Conservation (phyloP, 345 rosid genomes). For the Citrus trifoliata region DNA sequence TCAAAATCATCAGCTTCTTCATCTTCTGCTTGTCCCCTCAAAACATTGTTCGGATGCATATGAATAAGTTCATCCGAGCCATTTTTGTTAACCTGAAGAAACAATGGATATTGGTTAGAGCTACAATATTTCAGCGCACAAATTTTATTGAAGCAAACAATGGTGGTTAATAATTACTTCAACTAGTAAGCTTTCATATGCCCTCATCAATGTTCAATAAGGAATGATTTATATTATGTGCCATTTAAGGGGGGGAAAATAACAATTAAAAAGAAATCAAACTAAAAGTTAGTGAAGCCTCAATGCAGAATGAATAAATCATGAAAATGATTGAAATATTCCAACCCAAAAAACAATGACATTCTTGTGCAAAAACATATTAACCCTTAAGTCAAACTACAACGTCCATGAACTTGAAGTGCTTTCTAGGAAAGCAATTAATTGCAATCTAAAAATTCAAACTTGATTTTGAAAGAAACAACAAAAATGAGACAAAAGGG, state of each 20-base stretch:
- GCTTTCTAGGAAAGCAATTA: neutral
- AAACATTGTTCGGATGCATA: neutral
- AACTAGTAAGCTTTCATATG: neutral
- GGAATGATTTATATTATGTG: too few relatives aligned
- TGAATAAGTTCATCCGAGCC: neutral
- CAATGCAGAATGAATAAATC: neutral
- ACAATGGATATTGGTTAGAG: neutral
- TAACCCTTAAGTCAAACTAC: neutral
- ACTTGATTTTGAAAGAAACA: neutral
- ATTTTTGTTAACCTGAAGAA: slow-evolving; percentile 29
- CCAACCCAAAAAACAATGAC: neutral
- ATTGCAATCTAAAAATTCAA: neutral
- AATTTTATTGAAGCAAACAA: neutral
- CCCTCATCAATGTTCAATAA: too few relatives aligned
- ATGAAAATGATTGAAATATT: neutral
- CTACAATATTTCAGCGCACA: neutral
- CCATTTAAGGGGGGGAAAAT: too few relatives aligned
- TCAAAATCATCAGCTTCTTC: slow-evolving; percentile 28
- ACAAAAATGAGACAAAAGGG: neutral
- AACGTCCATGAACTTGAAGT: neutral
- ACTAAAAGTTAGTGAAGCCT: too few relatives aligned
- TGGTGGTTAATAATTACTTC: neutral
- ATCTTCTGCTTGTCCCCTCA: slow-evolving; percentile 1
- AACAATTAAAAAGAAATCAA: too few relatives aligned
- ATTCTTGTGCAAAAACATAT: neutral